phyloP scores from a whole-genome alignment of 2,329 filamentous ascomycete species.

The Colletotrichum sp. region DNA sequence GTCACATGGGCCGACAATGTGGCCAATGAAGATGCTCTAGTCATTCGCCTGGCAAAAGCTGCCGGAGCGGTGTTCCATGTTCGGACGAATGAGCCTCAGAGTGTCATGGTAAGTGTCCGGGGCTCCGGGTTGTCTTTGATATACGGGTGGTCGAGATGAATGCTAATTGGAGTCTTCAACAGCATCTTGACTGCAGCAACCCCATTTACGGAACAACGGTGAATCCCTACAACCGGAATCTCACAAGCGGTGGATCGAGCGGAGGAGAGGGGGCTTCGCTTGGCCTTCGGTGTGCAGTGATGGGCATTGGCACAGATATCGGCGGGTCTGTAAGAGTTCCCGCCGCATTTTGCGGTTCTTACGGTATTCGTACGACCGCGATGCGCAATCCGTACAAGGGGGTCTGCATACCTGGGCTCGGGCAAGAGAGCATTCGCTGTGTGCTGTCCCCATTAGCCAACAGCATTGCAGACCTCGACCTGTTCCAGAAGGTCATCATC shows the following conservation, averaged over 20 bases:
- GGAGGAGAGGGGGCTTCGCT: conserved; percentile 48
- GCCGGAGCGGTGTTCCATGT: conserved; percentile 47
- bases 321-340: conserved; percentile 50
- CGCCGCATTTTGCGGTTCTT: conserved; percentile 48
- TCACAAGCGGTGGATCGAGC: conserved; percentile 46
- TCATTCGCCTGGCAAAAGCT: conserved; percentile 28
- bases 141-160: rapidly evolving
- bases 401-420: conserved; percentile 29
- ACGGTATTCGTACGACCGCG: conserved; percentile 45
- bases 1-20: conserved; percentile 41
- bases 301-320: conserved; percentile 52
- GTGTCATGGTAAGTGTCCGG: conserved; percentile 31
- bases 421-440: conserved; percentile 41
- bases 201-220: conserved; percentile 43
- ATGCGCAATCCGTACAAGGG: conserved; percentile 32
- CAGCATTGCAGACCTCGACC: conserved; percentile 36
- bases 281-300: conserved; percentile 42
- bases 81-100: conserved; percentile 46
- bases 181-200: conserved; percentile 35
- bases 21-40: conserved; percentile 36
- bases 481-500: conserved; percentile 42
- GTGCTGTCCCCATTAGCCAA: conserved; percentile 20
- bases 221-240: conserved; percentile 43
- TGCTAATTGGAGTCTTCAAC: rapidly evolving
- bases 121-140: background rate